These are phyloP conservation scores for Chlamydomonas schloesseri DNA, from an alignment of 139 green algal genomes.

Conservation along the genomic window DNA sequence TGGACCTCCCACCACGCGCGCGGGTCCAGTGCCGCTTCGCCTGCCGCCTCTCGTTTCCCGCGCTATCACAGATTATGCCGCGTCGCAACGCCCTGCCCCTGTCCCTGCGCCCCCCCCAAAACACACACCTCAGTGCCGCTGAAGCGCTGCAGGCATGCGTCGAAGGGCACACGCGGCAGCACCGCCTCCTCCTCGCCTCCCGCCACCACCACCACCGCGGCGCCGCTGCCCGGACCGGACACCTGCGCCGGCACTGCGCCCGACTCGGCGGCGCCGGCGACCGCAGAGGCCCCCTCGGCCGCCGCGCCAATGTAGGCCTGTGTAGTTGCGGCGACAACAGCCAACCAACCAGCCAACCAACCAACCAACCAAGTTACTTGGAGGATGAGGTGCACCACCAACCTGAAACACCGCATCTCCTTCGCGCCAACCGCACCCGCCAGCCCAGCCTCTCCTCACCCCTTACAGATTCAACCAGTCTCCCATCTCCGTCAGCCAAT, in stretches of 20 bases:
- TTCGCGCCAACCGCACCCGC: too few relatives aligned
- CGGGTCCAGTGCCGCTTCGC: too few relatives aligned
- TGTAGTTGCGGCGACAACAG: neutral
- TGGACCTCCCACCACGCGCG: too few relatives aligned
- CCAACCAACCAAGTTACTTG: too few relatives aligned
- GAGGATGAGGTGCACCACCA: too few relatives aligned
- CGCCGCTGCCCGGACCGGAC: slow-evolving; percentile 14
- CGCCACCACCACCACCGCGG: slow-evolving; percentile 25
- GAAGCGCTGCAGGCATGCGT: slow-evolving; percentile 85
- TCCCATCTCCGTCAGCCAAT: too few relatives aligned
- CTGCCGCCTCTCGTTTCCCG: too few relatives aligned
- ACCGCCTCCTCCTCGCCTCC: slow-evolving; percentile 40
- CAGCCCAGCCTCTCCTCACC: too few relatives aligned
- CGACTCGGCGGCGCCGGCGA: neutral
- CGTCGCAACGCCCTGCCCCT: neutral
- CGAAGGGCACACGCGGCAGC: slow-evolving; percentile 84
- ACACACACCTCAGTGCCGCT: slow-evolving; percentile 61
- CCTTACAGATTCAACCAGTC: too few relatives aligned
- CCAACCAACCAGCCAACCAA: too few relatives aligned
- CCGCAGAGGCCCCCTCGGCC: neutral
- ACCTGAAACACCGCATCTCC: too few relatives aligned
- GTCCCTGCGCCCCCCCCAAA: neutral
- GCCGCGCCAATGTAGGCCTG: slow-evolving; percentile 67
- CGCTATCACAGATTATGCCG: too few relatives aligned
- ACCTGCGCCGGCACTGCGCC: neutral